A percentile compares a stretch with the other conserved stretches of the same genome.
phyloP scores from a whole-genome alignment of 371 early-diverging fungal genomes.

The Mortierella sp. region DNA sequence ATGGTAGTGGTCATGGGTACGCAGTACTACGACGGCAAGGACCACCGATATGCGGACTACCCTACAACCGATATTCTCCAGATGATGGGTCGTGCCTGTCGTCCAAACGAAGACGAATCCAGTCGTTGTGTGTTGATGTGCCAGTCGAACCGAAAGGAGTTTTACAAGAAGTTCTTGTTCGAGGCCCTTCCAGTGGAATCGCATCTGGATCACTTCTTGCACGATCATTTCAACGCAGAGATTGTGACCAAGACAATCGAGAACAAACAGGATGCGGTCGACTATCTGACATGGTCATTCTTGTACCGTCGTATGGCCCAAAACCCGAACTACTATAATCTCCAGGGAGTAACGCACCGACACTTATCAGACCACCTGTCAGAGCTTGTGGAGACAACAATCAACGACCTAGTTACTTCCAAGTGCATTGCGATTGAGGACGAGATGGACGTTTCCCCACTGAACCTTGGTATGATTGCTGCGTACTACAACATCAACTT shows the following conservation, averaged over 20 bases:
- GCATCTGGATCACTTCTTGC: constrained; percentile 87
- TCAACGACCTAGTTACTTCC: constrained; percentile 85
- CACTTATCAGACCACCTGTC: constrained; percentile 94
- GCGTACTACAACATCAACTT: constrained; percentile 96
- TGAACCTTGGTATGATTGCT: constrained; percentile 97
- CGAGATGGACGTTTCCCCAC: constrained; percentile 83
- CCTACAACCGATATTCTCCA: constrained; percentile 94
- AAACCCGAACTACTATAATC: constrained; percentile 97
- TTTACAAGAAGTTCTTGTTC: constrained; percentile 95
- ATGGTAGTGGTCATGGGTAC: constrained; percentile 97
- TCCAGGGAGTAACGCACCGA: constrained; percentile 87
- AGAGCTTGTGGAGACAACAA: constrained; percentile 92
- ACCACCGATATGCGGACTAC: constrained; percentile 95
- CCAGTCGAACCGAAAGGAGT: constrained; percentile 91
- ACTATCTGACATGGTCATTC: constrained; percentile 98
- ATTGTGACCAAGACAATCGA: constrained; percentile 93
- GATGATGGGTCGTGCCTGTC: constrained; percentile 95
- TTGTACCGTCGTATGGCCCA: constrained; percentile 93
- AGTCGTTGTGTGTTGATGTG: constrained; percentile 95
- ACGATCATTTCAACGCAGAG: constrained; percentile 97
- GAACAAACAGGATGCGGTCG: constrained; percentile 98
- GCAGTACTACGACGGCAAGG: constrained; percentile 92
- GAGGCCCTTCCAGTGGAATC: constrained; percentile 96
- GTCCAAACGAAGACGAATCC: constrained; percentile 73
- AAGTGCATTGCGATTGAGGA: constrained; percentile 92